Percentiles rank a stretch among this genome's conserved stretches.
Conservation (phyloP, 2,329 filamentous ascomycete genomes). For the Tolypocladium guangdongense region DNA sequence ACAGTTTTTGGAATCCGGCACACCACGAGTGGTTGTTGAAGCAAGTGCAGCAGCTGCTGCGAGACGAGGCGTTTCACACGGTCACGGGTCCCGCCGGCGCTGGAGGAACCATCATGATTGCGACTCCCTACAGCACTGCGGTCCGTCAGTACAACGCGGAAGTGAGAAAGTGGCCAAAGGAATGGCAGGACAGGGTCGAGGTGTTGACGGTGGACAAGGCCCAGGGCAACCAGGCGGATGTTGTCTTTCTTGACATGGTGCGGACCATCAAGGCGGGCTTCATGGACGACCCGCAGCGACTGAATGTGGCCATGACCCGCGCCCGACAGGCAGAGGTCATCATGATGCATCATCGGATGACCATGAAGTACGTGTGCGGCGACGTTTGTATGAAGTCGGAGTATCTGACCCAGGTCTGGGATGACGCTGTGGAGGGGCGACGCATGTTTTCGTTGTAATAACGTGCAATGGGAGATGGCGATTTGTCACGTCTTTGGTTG, state of each 20-base stretch:
- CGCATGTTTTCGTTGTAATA: not conserved
- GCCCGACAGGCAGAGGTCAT: slow-evolving; percentile 34
- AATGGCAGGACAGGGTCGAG: slow-evolving; percentile 21
- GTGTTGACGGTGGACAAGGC: slow-evolving; percentile 33
- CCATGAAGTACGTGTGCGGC: slow-evolving; percentile 3
- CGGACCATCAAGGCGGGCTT: slow-evolving; percentile 26
- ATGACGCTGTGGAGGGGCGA: slow-evolving; percentile 11
- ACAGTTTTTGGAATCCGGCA: slow-evolving; percentile 28
- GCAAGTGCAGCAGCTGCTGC: slow-evolving; percentile 19
- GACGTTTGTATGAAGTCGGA: slow-evolving; percentile 8
- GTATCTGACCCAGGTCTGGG: slow-evolving; percentile 19
- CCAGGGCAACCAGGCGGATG: slow-evolving; percentile 36
- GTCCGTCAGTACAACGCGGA: slow-evolving; percentile 22
- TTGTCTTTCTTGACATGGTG: slow-evolving; percentile 36
- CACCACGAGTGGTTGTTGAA: slow-evolving; percentile 27
- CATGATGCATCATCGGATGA: slow-evolving; percentile 30
- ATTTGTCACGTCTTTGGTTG: not conserved
- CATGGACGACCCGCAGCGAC: slow-evolving; percentile 30
- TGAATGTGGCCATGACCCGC: slow-evolving; percentile 35
- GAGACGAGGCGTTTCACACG: slow-evolving; percentile 19
- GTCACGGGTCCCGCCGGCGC: slow-evolving; percentile 12
- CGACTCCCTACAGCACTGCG: slow-evolving; percentile 31
- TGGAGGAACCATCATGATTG: slow-evolving; percentile 27
- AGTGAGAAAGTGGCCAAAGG: slow-evolving; percentile 14
- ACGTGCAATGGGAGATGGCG: not conserved